Evolutionary conservation across 2,329 filamentous ascomycete genomes (phyloP).

Genomic region (Fusarium avenaceum): DNA sequence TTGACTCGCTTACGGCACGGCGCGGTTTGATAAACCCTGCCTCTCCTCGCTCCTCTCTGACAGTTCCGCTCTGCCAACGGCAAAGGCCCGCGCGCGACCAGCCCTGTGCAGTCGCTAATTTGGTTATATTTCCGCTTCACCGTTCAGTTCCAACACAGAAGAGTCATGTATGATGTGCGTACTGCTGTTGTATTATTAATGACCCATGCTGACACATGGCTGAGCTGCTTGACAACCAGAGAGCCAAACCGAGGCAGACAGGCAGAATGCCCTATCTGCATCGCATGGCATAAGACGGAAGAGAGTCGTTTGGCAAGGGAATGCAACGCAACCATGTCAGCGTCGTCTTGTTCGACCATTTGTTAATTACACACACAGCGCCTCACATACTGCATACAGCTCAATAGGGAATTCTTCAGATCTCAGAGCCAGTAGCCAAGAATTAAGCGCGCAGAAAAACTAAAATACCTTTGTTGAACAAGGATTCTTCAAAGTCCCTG

Average conservation of each 20-base stretch:
- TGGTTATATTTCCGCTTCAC: not conserved
- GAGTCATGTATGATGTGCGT: not conserved
- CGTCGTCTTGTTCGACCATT: constrained; percentile 9
- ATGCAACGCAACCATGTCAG: constrained; percentile 38
- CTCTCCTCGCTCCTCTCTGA: not conserved
- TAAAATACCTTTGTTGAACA: not conserved
- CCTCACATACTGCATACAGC: constrained; percentile 14
- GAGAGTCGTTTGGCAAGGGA: constrained; percentile 20
- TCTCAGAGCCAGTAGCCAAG: constrained; percentile 4
- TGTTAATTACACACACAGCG: constrained; percentile 29
- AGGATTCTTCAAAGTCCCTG: not conserved
- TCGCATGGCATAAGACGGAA: constrained; percentile 18
- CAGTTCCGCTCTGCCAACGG: constrained; percentile 3
- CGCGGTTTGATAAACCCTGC: constrained; percentile 27
- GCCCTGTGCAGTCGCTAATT: not conserved
- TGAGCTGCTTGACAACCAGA: constrained; percentile 1
- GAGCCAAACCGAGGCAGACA: constrained; percentile 24
- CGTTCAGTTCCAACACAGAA: not conserved
- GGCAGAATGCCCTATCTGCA: not conserved
- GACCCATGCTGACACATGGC: constrained; percentile 23
- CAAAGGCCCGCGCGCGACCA: constrained; percentile 1
- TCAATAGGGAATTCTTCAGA: constrained; percentile 16
- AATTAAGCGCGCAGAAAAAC: not conserved
- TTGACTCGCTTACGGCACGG: constrained; percentile 32
- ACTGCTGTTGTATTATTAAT: constrained; percentile 5